Percentiles rank a stretch among this genome's conserved stretches.
Evolutionary conservation across 148 eudicot genomes (phyloP).

Genomic region (Camellia sinensis): DNA sequence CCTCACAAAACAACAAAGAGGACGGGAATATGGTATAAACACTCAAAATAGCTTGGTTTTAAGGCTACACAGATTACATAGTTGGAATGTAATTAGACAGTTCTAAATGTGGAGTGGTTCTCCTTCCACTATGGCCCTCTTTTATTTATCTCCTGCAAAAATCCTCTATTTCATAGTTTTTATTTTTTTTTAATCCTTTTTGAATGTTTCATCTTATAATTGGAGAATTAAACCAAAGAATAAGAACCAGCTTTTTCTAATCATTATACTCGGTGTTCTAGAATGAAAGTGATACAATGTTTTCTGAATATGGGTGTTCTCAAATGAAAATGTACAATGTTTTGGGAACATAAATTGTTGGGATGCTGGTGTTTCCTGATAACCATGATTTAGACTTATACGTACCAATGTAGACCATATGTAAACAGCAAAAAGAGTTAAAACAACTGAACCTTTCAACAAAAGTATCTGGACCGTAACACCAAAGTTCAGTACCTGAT

Average conservation of each 20-base stretch:
- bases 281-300: too few species aligned
- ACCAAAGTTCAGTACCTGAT: constrained; percentile 53
- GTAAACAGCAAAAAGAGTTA: not conserved
- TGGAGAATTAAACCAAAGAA: not conserved
- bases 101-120: not conserved
- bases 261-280: too few species aligned
- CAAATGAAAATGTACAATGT: not conserved
- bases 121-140: not conserved
- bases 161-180: not conserved
- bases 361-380: not conserved
- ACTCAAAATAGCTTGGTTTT: too few species aligned
- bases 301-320: not conserved
- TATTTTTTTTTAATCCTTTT: not conserved
- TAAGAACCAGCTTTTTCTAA: not conserved
- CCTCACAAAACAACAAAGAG: not conserved
- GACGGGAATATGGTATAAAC: too few species aligned
- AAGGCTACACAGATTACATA: too few species aligned
- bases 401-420: not conserved
- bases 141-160: not conserved
- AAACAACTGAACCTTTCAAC: not conserved
- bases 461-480: not conserved
- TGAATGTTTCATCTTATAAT: not conserved
- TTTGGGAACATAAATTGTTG: not conserved
- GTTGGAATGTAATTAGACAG: too few species aligned
- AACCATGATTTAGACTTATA: not conserved